A percentile compares a stretch with the other conserved stretches of the same genome.
These are phyloP conservation scores for Cladophialophora psammophila DNA, from an alignment of 2,329 filamentous ascomycete genomes.

Conservation along the genomic window DNA sequence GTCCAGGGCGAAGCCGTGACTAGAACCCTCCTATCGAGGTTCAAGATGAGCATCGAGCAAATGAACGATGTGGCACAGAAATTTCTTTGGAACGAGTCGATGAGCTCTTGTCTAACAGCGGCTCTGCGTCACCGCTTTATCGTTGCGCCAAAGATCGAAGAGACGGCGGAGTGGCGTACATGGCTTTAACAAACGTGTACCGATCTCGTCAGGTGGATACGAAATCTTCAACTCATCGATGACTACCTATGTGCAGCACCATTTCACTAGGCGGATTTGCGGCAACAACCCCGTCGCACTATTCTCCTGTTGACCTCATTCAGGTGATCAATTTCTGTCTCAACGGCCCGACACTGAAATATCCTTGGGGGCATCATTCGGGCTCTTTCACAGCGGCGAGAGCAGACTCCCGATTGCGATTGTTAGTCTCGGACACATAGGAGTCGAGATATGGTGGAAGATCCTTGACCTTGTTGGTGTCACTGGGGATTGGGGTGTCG, in stretches of 20 bases:
- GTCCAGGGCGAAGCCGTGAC: constrained; percentile 10
- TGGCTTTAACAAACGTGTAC: neutral
- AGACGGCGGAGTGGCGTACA: constrained; percentile 4
- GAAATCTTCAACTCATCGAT: neutral
- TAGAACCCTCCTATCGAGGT: constrained; percentile 8
- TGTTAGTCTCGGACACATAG: constrained; percentile 60
- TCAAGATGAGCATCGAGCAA: constrained; percentile 16
- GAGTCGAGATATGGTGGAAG: constrained; percentile 69
- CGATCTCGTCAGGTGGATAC: neutral
- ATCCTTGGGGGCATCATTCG: neutral
- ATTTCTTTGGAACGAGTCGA: constrained; percentile 29
- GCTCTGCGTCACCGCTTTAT: constrained; percentile 5
- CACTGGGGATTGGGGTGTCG: constrained; percentile 68
- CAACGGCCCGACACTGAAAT: neutral
- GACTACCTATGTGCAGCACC: neutral
- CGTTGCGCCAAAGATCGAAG: constrained; percentile 11
- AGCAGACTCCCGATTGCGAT: constrained; percentile 31
- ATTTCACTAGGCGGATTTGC: neutral
- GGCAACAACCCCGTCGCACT: neutral
- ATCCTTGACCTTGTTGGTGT: constrained; percentile 64
- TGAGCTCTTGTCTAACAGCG: constrained; percentile 17
- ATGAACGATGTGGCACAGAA: constrained; percentile 23
- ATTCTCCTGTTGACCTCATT: neutral
- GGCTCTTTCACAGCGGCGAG: constrained; percentile 36
- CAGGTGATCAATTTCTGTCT: neutral